Conservation (phyloP, 2,329 filamentous ascomycete genomes). For the Colletotrichum lindemuthianum region DNA sequence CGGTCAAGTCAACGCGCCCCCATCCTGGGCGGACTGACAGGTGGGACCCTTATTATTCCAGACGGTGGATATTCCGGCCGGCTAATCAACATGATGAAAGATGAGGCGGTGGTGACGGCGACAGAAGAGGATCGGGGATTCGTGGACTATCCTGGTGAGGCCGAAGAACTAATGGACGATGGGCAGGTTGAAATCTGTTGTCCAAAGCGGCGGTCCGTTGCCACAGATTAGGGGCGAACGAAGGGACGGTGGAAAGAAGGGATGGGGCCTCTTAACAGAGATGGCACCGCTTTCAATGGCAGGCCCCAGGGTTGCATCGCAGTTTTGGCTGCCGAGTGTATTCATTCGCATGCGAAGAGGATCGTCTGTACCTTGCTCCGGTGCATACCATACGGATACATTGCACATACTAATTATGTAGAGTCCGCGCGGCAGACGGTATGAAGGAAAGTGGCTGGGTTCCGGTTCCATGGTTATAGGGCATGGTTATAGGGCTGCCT, state of each 20-base stretch:
- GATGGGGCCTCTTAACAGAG: constrained; percentile 2
- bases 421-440: too few relatives aligned
- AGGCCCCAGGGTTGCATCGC: constrained; percentile 3
- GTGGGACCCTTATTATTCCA: constrained; percentile 10
- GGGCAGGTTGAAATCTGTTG: constrained; percentile 12
- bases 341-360: too few relatives aligned
- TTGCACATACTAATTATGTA: too few relatives aligned
- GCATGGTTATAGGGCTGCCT: too few relatives aligned
- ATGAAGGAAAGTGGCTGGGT: too few relatives aligned
- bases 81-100: constrained; percentile 8
- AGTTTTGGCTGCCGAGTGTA: background rate
- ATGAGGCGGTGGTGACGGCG: constrained; percentile 9
- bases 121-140: background rate
- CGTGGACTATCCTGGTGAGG: constrained; percentile 14
- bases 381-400: too few relatives aligned
- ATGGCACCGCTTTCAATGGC: constrained; percentile 2
- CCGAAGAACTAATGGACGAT: constrained; percentile 8
- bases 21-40: constrained; percentile 9
- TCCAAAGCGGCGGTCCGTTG: constrained; percentile 11
- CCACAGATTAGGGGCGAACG: constrained; percentile 10
- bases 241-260: background rate
- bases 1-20: constrained; percentile 17
- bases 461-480: too few relatives aligned
- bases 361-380: too few relatives aligned
- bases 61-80: background rate